Percentiles rank a stretch among this genome's conserved stretches.
phyloP scores from a whole-genome alignment of 225 moss, liverwort and hornwort genomes.

The Lunularia cruciata region DNA sequence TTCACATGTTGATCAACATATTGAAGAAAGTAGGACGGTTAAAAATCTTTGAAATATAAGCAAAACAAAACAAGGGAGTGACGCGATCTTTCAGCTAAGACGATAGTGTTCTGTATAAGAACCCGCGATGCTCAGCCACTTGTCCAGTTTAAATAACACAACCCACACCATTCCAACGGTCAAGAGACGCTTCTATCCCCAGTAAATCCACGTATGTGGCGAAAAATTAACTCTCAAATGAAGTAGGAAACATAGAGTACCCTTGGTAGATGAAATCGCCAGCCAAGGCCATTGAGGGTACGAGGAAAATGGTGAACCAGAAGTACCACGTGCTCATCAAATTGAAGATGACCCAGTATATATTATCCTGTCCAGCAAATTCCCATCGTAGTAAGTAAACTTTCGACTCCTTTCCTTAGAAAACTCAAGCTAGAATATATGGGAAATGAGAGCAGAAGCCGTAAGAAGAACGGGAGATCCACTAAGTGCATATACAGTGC shows the following conservation, averaged over 20 bases:
- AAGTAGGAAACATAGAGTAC: conserved; percentile 25
- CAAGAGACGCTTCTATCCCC: too few species aligned
- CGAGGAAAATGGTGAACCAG: conserved; percentile 68
- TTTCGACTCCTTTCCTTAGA: too few species aligned
- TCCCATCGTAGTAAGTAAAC: too few species aligned
- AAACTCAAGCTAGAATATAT: too few species aligned
- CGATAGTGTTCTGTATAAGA: too few species aligned
- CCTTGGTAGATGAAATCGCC: conserved; percentile 70
- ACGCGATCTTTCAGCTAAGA: too few species aligned
- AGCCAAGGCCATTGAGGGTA: conserved; percentile 72
- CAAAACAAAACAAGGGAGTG: too few species aligned
- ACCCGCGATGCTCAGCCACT: too few species aligned
- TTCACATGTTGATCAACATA: background rate
- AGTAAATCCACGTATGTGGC: background rate
- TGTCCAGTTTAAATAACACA: too few species aligned
- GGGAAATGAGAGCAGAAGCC: too few species aligned
- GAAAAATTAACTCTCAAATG: conserved; percentile 2
- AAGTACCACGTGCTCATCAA: conserved; percentile 89
- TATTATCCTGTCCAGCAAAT: conserved; percentile 74
- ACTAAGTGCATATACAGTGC: background rate
- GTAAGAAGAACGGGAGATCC: too few species aligned
- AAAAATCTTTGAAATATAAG: background rate
- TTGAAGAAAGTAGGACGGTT: background rate
- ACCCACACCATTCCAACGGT: too few species aligned
- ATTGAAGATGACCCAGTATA: conserved; percentile 91